Evolutionary conservation across 495 filamentous ascomycete genomes (phyloP), one percentile per base, ranked within the genome.

Genomic region (Penicillium bialowiezense): DNA sequence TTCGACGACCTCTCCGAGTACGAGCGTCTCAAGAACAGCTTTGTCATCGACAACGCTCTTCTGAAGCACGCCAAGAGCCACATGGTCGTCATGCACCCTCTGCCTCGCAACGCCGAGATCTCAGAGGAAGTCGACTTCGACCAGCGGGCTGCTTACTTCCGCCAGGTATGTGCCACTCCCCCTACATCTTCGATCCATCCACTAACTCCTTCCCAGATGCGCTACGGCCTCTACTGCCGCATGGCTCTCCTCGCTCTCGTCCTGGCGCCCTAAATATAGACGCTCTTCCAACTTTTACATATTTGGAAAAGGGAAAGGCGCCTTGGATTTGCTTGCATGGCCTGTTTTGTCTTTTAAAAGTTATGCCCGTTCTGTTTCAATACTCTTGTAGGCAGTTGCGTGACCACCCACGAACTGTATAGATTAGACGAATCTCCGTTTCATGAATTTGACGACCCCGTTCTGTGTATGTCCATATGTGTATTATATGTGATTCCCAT

Each of bases 121-220:
- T 79, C 83, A 9, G 90, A 95, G 74, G 93, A 98, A 74, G 89
- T 98, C 19, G 93, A 98, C 68, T 95, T 91, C 73, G 93, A 98
- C 76, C 89, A 92, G 69, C 76, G 93, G 62, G 92, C 93, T 28
- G 93, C 95, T 47, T 98, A 98, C 76, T 97, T 97, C 71, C 84
- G 93, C 88, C 93, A 98, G 86, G 93, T 96, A 73, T 76, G 86
- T 80, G 60, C 48, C 34, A 14, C 6, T 33, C 42, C 41, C 42
- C 20, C 8, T 36, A 31, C 3, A 19, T 40, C 13, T 17, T 14
- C n/a, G 9, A 18, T 24, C 17, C 5, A 34, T 34, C 50, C 48
- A 53, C 66, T 72, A 65, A 75, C 73, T 60, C 31, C 23, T 17
- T 41, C 56, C 46, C 62, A 98, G 95, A 98, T 98, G 93, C 81